A percentile compares a stretch with the other conserved stretches of the same genome.
These are phyloP conservation scores for Diaporthe sp. DNA, from an alignment of 2,329 filamentous ascomycete species.

Conservation along the genomic window DNA sequence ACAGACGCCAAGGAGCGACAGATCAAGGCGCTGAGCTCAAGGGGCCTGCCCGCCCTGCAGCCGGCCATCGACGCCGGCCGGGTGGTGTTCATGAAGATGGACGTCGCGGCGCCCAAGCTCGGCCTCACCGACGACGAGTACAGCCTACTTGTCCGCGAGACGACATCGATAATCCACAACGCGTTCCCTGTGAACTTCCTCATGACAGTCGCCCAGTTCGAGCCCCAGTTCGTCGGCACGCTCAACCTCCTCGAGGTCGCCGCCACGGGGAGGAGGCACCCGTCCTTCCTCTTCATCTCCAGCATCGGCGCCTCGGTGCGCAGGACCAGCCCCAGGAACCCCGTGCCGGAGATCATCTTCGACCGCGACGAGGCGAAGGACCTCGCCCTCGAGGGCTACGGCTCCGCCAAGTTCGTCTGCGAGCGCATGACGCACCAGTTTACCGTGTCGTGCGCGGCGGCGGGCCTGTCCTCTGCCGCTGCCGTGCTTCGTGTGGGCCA, in stretches of 20 bases:
- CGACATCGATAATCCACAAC: slow-evolving; percentile 60
- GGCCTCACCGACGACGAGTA: slow-evolving; percentile 53
- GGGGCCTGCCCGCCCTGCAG: slow-evolving; percentile 32
- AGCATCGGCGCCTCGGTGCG: slow-evolving; percentile 47
- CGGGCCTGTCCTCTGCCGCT: slow-evolving; percentile 36
- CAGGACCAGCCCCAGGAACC: slow-evolving; percentile 22
- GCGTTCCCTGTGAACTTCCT: slow-evolving; percentile 68
- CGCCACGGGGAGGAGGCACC: slow-evolving; percentile 36
- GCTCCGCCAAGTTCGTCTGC: slow-evolving; percentile 48
- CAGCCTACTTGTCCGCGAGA: slow-evolving; percentile 46
- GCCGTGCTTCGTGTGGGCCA: slow-evolving; percentile 48
- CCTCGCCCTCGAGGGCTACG: slow-evolving; percentile 47
- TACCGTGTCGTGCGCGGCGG: slow-evolving; percentile 35
- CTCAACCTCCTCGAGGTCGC: slow-evolving; percentile 57
- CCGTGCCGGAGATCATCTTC: slow-evolving; percentile 45
- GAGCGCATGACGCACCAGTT: slow-evolving; percentile 48
- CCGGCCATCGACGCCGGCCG: slow-evolving; percentile 29
- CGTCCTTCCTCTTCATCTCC: slow-evolving; percentile 47
- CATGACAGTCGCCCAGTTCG: slow-evolving; percentile 60
- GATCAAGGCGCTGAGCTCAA: slow-evolving; percentile 11
- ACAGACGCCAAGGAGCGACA: slow-evolving; percentile 32
- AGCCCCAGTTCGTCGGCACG: slow-evolving; percentile 58
- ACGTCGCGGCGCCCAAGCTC: slow-evolving; percentile 55
- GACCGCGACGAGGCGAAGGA: slow-evolving; percentile 37
- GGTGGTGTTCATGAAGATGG: slow-evolving; percentile 39